A percentile compares a stretch with the other conserved stretches of the same genome.
phyloP scores from a whole-genome alignment of 177 flowering plant genomes.

The Tripterygium wilfordii region DNA sequence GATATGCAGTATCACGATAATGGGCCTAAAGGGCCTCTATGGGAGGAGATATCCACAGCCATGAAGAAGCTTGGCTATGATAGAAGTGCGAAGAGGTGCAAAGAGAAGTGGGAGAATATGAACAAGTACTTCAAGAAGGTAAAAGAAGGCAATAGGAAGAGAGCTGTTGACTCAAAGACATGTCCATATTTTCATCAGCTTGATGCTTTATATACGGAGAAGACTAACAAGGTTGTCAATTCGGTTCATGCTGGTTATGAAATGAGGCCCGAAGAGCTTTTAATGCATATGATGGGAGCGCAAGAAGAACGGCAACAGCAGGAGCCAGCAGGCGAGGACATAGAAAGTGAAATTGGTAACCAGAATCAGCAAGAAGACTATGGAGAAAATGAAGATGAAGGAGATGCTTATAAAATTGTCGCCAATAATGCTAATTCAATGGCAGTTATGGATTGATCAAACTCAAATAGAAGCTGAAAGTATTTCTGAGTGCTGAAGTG shows the following conservation, averaged over 20 bases:
- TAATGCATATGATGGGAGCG: slow-evolving; percentile 38
- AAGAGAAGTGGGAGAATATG: slow-evolving; percentile 70
- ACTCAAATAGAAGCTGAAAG: background rate
- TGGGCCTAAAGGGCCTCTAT: slow-evolving; percentile 48
- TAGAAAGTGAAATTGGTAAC: slow-evolving; percentile 12
- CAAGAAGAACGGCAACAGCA: slow-evolving; percentile 13
- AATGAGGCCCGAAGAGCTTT: slow-evolving; percentile 36
- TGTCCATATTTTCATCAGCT: slow-evolving; percentile 59
- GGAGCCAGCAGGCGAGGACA: slow-evolving; percentile 14
- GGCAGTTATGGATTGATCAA: slow-evolving; percentile 18
- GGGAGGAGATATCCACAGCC: slow-evolving; percentile 54
- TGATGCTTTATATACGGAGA: slow-evolving; percentile 40
- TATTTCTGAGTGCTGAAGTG: background rate
- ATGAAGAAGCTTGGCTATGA: slow-evolving; percentile 55
- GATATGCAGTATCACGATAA: slow-evolving; percentile 31
- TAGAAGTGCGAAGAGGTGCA: slow-evolving; percentile 53
- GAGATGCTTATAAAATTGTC: slow-evolving; percentile 24
- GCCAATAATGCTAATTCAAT: slow-evolving; percentile 23
- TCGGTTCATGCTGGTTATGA: slow-evolving; percentile 16
- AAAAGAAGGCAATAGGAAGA: slow-evolving; percentile 45
- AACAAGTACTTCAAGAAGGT: slow-evolving; percentile 65
- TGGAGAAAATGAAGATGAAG: slow-evolving; percentile 23
- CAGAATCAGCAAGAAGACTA: slow-evolving; percentile 16
- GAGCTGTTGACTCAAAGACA: slow-evolving; percentile 54
- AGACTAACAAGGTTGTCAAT: slow-evolving; percentile 12